A percentile compares a stretch with the other conserved stretches of the same genome.
Conservation (phyloP, 371 early-diverging fungal species). For the Syncephalastrum racemosum region DNA sequence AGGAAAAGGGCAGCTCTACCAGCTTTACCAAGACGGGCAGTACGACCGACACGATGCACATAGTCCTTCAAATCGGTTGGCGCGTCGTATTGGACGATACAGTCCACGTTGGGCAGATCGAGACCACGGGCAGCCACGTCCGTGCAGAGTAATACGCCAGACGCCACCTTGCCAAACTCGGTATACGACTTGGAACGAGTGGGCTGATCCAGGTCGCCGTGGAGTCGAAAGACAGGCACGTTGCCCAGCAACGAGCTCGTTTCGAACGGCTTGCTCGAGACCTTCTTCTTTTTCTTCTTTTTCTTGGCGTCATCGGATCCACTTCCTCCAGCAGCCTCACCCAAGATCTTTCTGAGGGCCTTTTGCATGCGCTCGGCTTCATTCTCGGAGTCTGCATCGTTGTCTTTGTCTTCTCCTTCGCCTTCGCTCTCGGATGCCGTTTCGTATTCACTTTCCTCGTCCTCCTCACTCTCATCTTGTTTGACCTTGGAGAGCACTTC, state of each 20-base stretch:
- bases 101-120: constrained; percentile 92
- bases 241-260: constrained; percentile 55
- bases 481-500: constrained; percentile 67
- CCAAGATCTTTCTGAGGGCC: constrained; percentile 23
- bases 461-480: constrained; percentile 42
- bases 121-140: constrained; percentile 99
- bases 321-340: constrained; percentile 5
- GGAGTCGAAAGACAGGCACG: constrained; percentile 76
- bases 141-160: constrained; percentile 89
- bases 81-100: constrained; percentile 97
- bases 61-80: constrained; percentile 93
- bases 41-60: constrained; percentile 98
- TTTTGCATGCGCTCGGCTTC: constrained; percentile 24
- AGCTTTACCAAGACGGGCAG: constrained; percentile 91
- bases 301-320: constrained; percentile 6
- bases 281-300: constrained; percentile 22
- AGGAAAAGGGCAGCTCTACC: constrained; percentile 87
- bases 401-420: constrained; percentile 33
- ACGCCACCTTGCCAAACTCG: constrained; percentile 63
- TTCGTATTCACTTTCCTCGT: constrained; percentile 22
- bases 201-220: constrained; percentile 85
- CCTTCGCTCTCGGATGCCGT: constrained; percentile 31
- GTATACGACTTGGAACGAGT: constrained; percentile 73
- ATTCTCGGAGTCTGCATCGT: constrained; percentile 35
- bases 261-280: constrained; percentile 26